Evolutionary conservation across 257 asterid species (phyloP), one percentile per base, ranked within the genome.

Genomic region (Solanum appendiculatum): DNA sequence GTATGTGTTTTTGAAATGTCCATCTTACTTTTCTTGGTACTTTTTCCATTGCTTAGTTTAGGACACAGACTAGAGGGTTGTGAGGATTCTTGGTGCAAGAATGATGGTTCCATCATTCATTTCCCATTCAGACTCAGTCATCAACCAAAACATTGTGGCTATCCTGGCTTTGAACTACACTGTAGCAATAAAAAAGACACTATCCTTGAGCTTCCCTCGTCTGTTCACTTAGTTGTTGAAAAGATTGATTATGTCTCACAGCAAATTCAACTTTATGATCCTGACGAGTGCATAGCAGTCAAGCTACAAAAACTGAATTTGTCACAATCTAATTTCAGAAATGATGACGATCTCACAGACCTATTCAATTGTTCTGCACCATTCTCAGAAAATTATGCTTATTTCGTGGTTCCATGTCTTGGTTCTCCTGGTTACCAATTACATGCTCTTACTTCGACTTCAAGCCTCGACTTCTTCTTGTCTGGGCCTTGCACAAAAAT

Each of bases 381-480:
- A 27, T 6, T 27, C 74, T 2, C 7, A 13, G 5, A 2, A 0
- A 0, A 2, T 66, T 2, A 2, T 20, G 2, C 1, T 70, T 0
- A 7, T 66, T 1, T 1, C 34, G n/a, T 12, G 4, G 64, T 78
- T 44, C 63, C 64, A 1, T 78, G 84, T 44, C 64, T 78, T 78
- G 10, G 27, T n/a, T 40, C 37, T 13, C 3, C 60, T n/a, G 36
- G 37, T 25, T 27, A 78, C 84, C 1, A 27, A 44, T 25, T 78
- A 0, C 0, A 15, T 44, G 84, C 39, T 25, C 16, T 78, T 44
- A 0, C 1, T 27, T 4, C 9, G 9, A 7, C 16, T 40, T 3
- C 0, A 0, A 0, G 1, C 48, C 48, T 42, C 15, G 11, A 42
- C 48, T 42, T 42, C 15, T 42, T 42, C 15, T 42, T 42, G 48